phyloP scores from a whole-genome alignment of 108 stramenopile species.

The Cyclotella sp. region DNA sequence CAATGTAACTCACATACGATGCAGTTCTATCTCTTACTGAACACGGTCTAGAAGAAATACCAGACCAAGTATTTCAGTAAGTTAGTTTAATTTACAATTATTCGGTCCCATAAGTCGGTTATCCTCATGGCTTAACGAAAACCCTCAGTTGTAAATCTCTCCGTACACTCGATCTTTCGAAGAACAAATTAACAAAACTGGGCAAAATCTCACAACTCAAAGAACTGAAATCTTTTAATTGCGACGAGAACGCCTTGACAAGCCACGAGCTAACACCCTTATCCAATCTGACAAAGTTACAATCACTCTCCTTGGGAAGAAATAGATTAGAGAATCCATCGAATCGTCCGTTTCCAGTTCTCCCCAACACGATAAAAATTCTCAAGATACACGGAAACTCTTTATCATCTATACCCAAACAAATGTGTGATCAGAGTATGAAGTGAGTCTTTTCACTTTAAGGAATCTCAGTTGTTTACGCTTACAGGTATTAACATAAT shows the following conservation, averaged over 20 bases:
- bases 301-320: constrained; percentile 64
- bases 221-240: constrained; percentile 78
- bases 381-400: constrained; percentile 64
- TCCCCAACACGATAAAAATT: constrained; percentile 71
- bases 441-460: not conserved
- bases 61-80: constrained; percentile 72
- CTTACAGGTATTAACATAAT: not conserved
- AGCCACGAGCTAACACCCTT: constrained; percentile 58
- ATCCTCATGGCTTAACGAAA: not conserved
- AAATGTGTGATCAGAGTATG: constrained; percentile 2
- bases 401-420: constrained; percentile 60
- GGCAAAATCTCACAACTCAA: constrained; percentile 58
- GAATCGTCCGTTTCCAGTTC: constrained; percentile 36
- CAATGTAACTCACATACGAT: not conserved
- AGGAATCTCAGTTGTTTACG: not conserved
- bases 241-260: constrained; percentile 72
- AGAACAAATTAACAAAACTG: constrained; percentile 65
- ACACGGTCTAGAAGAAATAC: constrained; percentile 74
- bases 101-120: not conserved
- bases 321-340: constrained; percentile 66
- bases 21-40: constrained; percentile 79
- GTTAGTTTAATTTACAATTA: constrained; percentile 19
- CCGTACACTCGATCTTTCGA: constrained; percentile 79
- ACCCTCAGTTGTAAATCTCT: constrained; percentile 60
- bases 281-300: constrained; percentile 67